Evolutionary conservation across 2,329 filamentous ascomycete species (phyloP).

Genomic region (Orbilia brochopaga): DNA sequence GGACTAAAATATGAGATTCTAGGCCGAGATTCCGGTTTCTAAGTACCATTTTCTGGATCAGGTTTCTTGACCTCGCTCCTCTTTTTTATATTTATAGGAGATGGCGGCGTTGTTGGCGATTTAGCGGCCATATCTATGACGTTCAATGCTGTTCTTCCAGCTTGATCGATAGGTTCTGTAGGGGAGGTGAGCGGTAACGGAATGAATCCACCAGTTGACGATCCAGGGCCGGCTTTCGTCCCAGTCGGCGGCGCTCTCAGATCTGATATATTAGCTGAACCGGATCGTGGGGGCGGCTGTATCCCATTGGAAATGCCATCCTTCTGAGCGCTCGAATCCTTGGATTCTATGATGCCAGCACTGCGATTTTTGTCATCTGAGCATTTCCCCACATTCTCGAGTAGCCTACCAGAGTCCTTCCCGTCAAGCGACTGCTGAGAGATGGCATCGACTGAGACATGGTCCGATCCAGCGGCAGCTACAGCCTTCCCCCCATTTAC

Average conservation of each 20-base stretch:
- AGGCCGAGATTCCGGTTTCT: slow-evolving; percentile 15
- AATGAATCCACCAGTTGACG: slow-evolving; percentile 42
- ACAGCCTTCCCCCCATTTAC: slow-evolving; percentile 43
- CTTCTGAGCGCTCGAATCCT: slow-evolving; percentile 36
- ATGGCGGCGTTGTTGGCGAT: slow-evolving; percentile 34
- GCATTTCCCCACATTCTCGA: slow-evolving; percentile 48
- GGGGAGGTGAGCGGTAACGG: slow-evolving; percentile 49
- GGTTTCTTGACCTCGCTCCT: slow-evolving; percentile 27
- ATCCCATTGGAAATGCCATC: slow-evolving; percentile 27
- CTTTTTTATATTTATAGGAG: slow-evolving; percentile 7
- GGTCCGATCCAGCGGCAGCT: slow-evolving; percentile 35
- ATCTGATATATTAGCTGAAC: slow-evolving; percentile 42
- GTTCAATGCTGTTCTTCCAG: slow-evolving; percentile 16
- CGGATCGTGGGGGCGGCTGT: slow-evolving; percentile 32
- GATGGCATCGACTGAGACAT: slow-evolving; percentile 39
- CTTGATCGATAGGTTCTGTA: slow-evolving; percentile 36
- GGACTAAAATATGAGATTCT: neutral
- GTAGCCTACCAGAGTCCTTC: slow-evolving; percentile 33
- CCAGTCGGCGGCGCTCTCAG: slow-evolving; percentile 29
- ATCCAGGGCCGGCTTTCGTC: slow-evolving; percentile 21
- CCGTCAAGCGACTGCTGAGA: slow-evolving; percentile 17
- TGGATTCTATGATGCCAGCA: slow-evolving; percentile 42
- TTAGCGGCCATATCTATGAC: slow-evolving; percentile 41
- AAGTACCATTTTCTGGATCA: slow-evolving; percentile 31
- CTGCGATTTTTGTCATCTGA: slow-evolving; percentile 38